These are phyloP conservation scores for Colletotrichum incanum DNA, from an alignment of 2,329 filamentous ascomycete genomes.

Conservation along the genomic window DNA sequence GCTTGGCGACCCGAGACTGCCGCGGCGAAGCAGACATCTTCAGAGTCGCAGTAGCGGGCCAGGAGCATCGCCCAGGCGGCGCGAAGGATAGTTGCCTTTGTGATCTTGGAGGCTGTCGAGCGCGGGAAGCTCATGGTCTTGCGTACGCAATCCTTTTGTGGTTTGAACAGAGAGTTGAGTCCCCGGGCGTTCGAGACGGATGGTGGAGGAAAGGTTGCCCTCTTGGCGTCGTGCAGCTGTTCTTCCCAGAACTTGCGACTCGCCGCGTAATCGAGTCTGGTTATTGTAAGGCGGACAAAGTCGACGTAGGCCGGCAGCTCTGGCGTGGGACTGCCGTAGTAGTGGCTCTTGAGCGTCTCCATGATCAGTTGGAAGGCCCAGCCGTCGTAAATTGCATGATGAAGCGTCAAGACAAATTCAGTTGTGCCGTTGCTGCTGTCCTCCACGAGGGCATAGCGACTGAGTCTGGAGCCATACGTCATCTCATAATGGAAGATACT, in stretches of 20 bases:
- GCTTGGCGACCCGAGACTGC: constrained; percentile 50
- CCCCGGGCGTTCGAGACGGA: not conserved
- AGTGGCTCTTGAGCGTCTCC: constrained; percentile 19
- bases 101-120: constrained; percentile 5
- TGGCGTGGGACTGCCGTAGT: constrained; percentile 16
- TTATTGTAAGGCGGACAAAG: constrained; percentile 38
- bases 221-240: constrained; percentile 36
- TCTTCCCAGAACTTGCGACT: constrained; percentile 38
- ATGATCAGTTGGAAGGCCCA: constrained; percentile 9
- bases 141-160: not conserved
- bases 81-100: constrained; percentile 45
- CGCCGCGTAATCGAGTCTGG: constrained; percentile 12
- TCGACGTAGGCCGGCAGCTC: constrained; percentile 26
- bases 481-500: not conserved
- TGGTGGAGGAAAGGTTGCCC: constrained; percentile 30
- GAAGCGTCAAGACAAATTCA: constrained; percentile 12
- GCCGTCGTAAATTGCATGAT: constrained; percentile 34
- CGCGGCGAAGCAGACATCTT: constrained; percentile 48
- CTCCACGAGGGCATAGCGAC: constrained; percentile 17
- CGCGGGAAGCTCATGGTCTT: constrained; percentile 10
- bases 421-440: not conserved
- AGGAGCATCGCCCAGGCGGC: constrained; percentile 53
- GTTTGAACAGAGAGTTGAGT: not conserved
- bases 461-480: not conserved
- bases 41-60: constrained; percentile 54